Evolutionary conservation across 179 eudicot genomes (phyloP).

Genomic region (Corrigiola litoralis): DNA sequence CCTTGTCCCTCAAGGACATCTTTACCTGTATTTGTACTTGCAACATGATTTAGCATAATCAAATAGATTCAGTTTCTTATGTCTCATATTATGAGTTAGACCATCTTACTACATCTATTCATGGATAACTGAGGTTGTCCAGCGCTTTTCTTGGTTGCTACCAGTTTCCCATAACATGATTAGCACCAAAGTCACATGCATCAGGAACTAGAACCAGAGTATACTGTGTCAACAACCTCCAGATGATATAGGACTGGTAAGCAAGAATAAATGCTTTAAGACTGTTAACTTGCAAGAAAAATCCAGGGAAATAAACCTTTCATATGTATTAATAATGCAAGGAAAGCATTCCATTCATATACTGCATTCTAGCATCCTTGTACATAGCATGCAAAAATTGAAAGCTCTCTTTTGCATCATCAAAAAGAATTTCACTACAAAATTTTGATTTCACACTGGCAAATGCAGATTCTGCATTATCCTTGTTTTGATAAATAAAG

Average conservation of each 20-base stretch:
- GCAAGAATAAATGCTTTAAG: neutral
- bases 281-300: neutral
- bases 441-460: conserved; percentile 49
- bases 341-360: conserved; percentile 69
- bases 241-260: too few relatives aligned
- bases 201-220: neutral
- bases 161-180: neutral
- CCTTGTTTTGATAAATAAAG: conserved; percentile 31
- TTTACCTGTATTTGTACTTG: conserved; percentile 13
- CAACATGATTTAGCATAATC: conserved; percentile 19
- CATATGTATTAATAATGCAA: conserved; percentile 30
- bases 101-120: neutral
- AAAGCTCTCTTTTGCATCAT: conserved; percentile 44
- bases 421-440: conserved; percentile 55
- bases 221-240: too few relatives aligned
- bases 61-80: conserved; percentile 4
- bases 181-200: neutral
- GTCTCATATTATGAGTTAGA: neutral
- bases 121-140: neutral
- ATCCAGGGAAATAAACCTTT: neutral
- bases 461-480: conserved; percentile 44
- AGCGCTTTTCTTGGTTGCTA: neutral
- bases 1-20: conserved; percentile 9
- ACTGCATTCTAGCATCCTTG: conserved; percentile 50
- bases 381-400: conserved; percentile 49